Percentiles rank a stretch among this genome's conserved stretches.
These are phyloP conservation scores for Lanmaoa rubissima DNA, from an alignment of 768 basidiomycete genomes.

Conservation along the genomic window DNA sequence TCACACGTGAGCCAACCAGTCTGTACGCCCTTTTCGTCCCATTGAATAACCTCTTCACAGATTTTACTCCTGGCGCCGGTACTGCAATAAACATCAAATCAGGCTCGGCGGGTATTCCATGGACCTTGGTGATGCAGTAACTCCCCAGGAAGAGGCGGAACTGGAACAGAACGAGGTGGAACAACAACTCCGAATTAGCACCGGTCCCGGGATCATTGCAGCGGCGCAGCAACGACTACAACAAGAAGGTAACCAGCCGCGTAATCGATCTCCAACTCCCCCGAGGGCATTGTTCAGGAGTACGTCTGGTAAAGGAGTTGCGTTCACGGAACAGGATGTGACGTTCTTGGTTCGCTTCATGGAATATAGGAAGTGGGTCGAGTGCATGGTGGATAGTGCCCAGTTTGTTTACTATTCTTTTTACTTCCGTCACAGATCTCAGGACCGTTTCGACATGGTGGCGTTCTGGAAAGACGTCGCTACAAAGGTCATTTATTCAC, in stretches of 20 bases:
- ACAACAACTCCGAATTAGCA: slow-evolving; percentile 33
- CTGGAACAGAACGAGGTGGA: slow-evolving; percentile 44
- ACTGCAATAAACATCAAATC: slow-evolving; percentile 92
- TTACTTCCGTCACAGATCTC: slow-evolving; percentile 38
- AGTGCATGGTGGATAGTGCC: background rate
- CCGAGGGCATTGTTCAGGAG: slow-evolving; percentile 77
- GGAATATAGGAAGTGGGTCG: slow-evolving; percentile 67
- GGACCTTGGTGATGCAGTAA: slow-evolving; percentile 54
- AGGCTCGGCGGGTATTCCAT: slow-evolving; percentile 83
- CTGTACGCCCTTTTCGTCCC: background rate
- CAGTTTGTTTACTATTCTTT: slow-evolving; percentile 1
- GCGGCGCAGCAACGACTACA: slow-evolving; percentile 42
- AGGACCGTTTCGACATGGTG: slow-evolving; percentile 69
- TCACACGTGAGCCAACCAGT: slow-evolving; percentile 61
- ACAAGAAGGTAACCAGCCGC: slow-evolving; percentile 36
- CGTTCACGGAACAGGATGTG: slow-evolving; percentile 83
- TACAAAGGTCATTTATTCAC: slow-evolving; percentile 44
- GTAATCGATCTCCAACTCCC: slow-evolving; percentile 76
- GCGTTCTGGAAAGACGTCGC: slow-evolving; percentile 80
- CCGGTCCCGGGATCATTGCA: slow-evolving; percentile 45
- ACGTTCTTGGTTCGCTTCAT: slow-evolving; percentile 73
- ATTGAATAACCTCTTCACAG: slow-evolving; percentile 35
- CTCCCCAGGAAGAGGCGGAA: slow-evolving; percentile 43
- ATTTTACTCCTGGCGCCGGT: slow-evolving; percentile 89
- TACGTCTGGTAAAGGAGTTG: slow-evolving; percentile 87